Evolutionary conservation across 176 grass and related monocot species (phyloP).

Genomic region (Coix lacrymajobi): DNA sequence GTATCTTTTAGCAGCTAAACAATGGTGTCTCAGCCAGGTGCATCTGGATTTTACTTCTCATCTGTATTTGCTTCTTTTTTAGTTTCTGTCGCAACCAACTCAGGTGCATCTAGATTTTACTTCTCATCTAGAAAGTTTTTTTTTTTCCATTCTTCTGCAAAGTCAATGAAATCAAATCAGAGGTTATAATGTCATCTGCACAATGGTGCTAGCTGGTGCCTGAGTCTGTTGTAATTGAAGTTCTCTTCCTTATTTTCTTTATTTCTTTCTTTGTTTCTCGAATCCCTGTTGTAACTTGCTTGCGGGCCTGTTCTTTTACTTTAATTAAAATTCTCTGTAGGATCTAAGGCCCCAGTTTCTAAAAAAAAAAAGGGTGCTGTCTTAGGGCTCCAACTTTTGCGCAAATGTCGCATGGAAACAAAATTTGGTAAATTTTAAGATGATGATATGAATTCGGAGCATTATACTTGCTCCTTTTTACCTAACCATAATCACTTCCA

Average conservation of each 20-base stretch:
- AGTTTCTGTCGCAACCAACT: neutral
- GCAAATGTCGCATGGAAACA: neutral
- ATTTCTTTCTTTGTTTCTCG: too few relatives aligned
- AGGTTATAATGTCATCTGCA: neutral
- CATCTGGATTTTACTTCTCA: neutral
- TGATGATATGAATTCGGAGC: neutral
- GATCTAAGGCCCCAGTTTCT: too few relatives aligned
- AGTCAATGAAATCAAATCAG: neutral
- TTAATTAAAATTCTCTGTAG: too few relatives aligned
- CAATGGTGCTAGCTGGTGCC: too few relatives aligned
- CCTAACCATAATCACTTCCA: constrained; percentile 16
- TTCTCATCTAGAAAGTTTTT: neutral
- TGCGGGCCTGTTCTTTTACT: too few relatives aligned
- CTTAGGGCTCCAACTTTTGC: neutral
- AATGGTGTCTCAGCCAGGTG: neutral
- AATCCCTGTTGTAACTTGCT: too few relatives aligned
- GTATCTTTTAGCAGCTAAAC: neutral
- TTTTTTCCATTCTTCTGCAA: neutral
- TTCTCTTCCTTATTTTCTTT: too few relatives aligned
- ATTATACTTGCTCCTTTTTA: constrained; percentile 13
- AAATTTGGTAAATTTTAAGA: neutral
- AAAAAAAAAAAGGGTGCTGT: too few relatives aligned
- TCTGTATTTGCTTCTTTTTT: neutral
- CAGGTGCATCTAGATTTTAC: neutral
- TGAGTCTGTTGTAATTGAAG: too few relatives aligned